Evolutionary conservation across 768 basidiomycete species (phyloP), one percentile per base, ranked within the genome.

Genomic region (Mycena amicta): DNA sequence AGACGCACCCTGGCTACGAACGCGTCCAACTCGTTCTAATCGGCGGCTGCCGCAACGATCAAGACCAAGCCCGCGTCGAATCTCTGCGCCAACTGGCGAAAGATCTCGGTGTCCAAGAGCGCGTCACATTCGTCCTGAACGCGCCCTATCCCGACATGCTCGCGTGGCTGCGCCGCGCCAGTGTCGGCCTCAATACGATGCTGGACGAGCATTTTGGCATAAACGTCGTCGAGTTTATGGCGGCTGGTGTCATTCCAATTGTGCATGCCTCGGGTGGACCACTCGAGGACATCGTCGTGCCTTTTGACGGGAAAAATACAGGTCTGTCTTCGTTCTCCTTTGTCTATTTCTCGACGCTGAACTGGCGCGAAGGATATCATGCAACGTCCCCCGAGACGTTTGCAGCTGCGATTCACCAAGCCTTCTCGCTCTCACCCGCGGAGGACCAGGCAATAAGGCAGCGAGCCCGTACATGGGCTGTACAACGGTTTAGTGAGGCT

Each of bases 171-270:
- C 85, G 88, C 5, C 75, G 75, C 45, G 86, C 94, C 1, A 90
- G 88, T 60, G 81, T 98, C 16, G 95, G 96, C 0, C 70, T 98
- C 25, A 95, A 92, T 68, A 97, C 96, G 15, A 99, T 99, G 96
- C 83, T 94, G 0, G 95, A 98, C 68, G 96, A 99, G 72, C 96
- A 99, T 70, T 99, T 98, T 61, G 96, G 97, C 2, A 98, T 99
- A 71, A 97, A 95, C 65, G 82, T 99, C 33, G 96, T 99, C 6
- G 96, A 99, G 71, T 96, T 92, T 66, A 96, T 98, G 95, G 95
- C 94, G 11, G 94, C 97, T 3, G 96, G 96, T 0, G 83, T 95
- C 16, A 92, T 98, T 15, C 93, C 95, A 0, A 85, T 98, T 3
- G 86, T 89, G 0, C 95, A 99, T 68, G 92, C 92, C 1, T 97